Base-by-base conservation (phyloP, 108 stramenopile genomes). In the Fragilariopsis cylindrus region DNA sequence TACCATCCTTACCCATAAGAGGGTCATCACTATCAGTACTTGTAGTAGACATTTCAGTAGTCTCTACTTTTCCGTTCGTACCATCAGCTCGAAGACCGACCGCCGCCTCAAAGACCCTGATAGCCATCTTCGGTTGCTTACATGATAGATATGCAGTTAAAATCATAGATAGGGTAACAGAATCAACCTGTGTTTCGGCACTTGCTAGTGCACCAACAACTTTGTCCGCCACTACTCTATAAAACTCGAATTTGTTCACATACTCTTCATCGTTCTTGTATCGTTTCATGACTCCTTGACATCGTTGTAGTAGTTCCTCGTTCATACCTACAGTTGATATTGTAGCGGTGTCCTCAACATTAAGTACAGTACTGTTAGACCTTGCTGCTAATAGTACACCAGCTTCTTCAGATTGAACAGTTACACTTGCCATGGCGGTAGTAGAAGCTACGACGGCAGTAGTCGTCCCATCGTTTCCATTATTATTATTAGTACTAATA, bases 161-260 rank as follows among this genome's bases (percentile, higher is more conserved):
- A 40, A 93, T 81, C 77, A 90, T 86, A 13, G 84, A 82, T 7
- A 96, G 78, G 3, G 95, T 96, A 48, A 74, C 77, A 18, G 84
- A 80, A 75, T 96, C 95, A 16, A 96, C 67, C 45, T 76, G 64
- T 3, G 89, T 87, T 56, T 76, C 68, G 40, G 91, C 90, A 16
- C 84, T 87, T 48, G 92, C 87, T 4, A 96, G 73, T 2, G 88
- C 89, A n/a, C 91, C 89, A 45, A 95, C 76, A 11, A 95, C 94
- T 46, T 86, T 84, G 67, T 92, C 92, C 11, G 94, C 92, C 11
- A 92, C 90, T 19, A 89, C 76, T 18, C 84, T 81, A 5, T 82
- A 84, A 15, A 88, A 63, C 50, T 67, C 67, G 69, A 71, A 81
- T 67, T 91, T 90, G 69, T 80, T 79, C 4, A 79, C 84, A 49